Conservation (phyloP, 2,329 filamentous ascomycete species). For the Fusarium irregulare region DNA sequence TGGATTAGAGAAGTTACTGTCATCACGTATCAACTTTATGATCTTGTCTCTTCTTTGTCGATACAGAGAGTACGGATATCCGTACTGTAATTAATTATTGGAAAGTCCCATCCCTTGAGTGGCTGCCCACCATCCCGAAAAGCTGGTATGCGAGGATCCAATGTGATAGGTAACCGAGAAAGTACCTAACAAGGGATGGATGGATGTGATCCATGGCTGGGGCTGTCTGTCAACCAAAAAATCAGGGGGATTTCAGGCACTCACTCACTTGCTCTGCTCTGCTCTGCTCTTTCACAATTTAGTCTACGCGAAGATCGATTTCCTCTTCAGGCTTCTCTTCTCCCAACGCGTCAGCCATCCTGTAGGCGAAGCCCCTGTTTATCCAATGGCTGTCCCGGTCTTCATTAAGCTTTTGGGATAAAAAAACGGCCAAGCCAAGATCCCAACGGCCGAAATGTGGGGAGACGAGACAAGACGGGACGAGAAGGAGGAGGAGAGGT, state of each 20-base stretch:
- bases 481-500: background rate
- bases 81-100: background rate
- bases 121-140: slow-evolving; percentile 15
- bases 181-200: background rate
- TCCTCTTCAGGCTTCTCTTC: background rate
- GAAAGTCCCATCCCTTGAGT: background rate
- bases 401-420: slow-evolving; percentile 21
- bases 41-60: background rate
- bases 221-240: slow-evolving; percentile 2
- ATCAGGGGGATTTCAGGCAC: slow-evolving; percentile 23
- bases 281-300: background rate
- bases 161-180: slow-evolving; percentile 21
- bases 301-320: background rate
- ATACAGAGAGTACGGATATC: too few relatives aligned
- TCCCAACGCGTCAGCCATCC: slow-evolving; percentile 14
- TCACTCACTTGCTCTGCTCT: background rate
- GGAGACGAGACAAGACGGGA: background rate
- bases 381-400: slow-evolving; percentile 6
- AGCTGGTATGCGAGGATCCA: slow-evolving; percentile 20
- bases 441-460: slow-evolving; percentile 32
- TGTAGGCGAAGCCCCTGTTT: slow-evolving; percentile 1
- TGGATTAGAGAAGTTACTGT: background rate
- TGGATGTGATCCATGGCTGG: background rate
- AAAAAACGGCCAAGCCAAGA: slow-evolving; percentile 19
- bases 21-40: background rate